Base-by-base conservation (phyloP, 345 rosid genomes). In the Diplotaxis tenuifolia region DNA sequence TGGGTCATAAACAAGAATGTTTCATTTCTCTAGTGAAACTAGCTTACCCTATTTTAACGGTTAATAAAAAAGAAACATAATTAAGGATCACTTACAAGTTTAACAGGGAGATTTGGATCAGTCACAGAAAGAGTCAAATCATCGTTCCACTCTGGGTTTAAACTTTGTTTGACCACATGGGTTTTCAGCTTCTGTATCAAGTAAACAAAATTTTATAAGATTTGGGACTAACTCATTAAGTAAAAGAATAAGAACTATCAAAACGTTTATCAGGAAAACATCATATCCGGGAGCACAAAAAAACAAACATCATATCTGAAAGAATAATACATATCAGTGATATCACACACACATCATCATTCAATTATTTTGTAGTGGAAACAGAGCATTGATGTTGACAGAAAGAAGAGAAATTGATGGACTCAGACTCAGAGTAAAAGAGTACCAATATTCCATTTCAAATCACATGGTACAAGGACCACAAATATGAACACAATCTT, bases 71-170 rank as follows among this genome's bases (percentile, higher is more conserved):
- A 6, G 9, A 15, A 47, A 47, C 53, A 10, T 47, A 47, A 42
- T 6, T 42, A 42, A 16, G 21, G 21, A 47, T 47, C 20, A 47
- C 55, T 49, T 81, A 89, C 97, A 57, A 94, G 64, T 78, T 77
- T 82, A 58, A 94, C 11, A 0, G 96, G 92, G 55, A 84, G 83
- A 72, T 12, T 79, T 4, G 92, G 86, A 74, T 93, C 96, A 3
- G 73, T 14, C 55, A 94, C 68, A 3, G 93, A 85, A 28, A 94
- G 90, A 28, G 97, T 94, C 36, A 94, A 84, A 12, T 81, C 85
- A 3, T 91, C 98, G 49, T 91, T 82, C 97, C 97, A 91, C 59
- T 85, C 89, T 1, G 96, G 98, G 72, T 94, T 94, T 15, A 83
- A 34, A 63, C 75, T 74, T 32, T 81, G 75, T 74, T 87, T 88